phyloP scores from a whole-genome alignment of 2,329 filamentous ascomycete species.

The Rosellinia necatrix region DNA sequence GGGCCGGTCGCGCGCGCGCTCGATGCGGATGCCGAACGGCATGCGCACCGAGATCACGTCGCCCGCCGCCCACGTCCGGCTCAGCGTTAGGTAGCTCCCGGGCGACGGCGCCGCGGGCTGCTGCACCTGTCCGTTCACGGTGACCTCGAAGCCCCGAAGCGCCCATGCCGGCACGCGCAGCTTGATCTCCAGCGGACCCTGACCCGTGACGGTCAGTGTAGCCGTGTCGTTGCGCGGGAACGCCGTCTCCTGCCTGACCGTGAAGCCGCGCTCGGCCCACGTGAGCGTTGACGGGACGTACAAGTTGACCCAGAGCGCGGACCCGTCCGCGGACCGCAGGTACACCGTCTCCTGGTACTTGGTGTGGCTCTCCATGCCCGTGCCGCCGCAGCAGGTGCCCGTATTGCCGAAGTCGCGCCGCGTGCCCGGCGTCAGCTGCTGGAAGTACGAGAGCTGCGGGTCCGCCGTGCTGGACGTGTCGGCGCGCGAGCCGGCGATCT shows the following conservation, averaged over 20 bases:
- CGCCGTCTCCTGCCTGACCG: slow-evolving; percentile 37
- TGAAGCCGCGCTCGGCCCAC: slow-evolving; percentile 39
- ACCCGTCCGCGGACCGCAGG: slow-evolving; percentile 40
- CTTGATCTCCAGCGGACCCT: slow-evolving; percentile 39
- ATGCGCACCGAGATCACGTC: slow-evolving; percentile 40
- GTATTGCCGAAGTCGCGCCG: slow-evolving; percentile 40
- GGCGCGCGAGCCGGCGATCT: slow-evolving; percentile 40
- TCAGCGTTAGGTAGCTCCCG: slow-evolving; percentile 39
- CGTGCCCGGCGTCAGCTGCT: slow-evolving; percentile 37
- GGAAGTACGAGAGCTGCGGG: slow-evolving; percentile 42
- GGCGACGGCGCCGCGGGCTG: slow-evolving; percentile 23
- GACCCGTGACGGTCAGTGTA: slow-evolving; percentile 37
- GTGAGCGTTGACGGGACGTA: slow-evolving; percentile 39
- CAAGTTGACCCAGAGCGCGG: slow-evolving; percentile 41
- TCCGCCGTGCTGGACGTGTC: slow-evolving; percentile 32
- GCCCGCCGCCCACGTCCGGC: slow-evolving; percentile 37
- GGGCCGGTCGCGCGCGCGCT: slow-evolving; percentile 40
- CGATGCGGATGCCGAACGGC: slow-evolving; percentile 40
- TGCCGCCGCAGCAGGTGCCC: slow-evolving; percentile 42
- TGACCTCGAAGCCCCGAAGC: slow-evolving; percentile 36
- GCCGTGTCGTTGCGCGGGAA: slow-evolving; percentile 37
- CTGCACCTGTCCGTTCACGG: slow-evolving; percentile 36
- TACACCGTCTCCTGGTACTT: slow-evolving; percentile 44
- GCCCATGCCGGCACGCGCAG: slow-evolving; percentile 40
- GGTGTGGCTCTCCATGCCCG: slow-evolving; percentile 42